Evolutionary conservation across 208 protist species (phyloP), one percentile per base, ranked within the genome.

Genomic region (Crithidia sp.): DNA sequence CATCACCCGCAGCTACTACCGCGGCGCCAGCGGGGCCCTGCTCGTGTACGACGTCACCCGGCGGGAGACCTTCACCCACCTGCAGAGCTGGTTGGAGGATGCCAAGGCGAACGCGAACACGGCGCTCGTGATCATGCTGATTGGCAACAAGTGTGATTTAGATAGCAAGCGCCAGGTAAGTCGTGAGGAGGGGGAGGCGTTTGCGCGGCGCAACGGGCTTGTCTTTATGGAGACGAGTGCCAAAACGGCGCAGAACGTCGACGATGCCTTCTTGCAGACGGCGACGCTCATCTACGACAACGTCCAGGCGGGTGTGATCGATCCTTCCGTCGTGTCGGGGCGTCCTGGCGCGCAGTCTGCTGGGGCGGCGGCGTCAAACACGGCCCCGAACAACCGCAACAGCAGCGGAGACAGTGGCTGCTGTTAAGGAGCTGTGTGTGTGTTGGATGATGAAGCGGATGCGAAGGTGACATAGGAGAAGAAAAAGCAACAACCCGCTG

Each of bases 131-230:
- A 99, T 99, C 71, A 99, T 99, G 94, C 89, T 99, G 3, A 98
- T 99, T 67, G 99, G 99, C 50, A 99, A 99, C 91, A 99, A 99
- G 80, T 96, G 94, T 68, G 99, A 99, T 74, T 76, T 99, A 3
- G 95, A 98, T 39, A 82, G 64, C 44, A 93, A 89, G 82, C 88
- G 98, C 7, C 93, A 97, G 55, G 97, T 99, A 40, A 89, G 84
- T 7, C 76, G 75, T 0, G 98, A 99, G 74, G 99, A 99, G 75
- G 99, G 98, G 17, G 87, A 98, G 79, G 70, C 74, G 14, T 99
- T 99, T 84, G 99, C 99, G 7, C 81, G 83, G 7, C 88, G 98
- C 66, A 87, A 99, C 66, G 94, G 93, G 44, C 84, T 99, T 0
- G 65, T 99, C 5, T 99, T 99, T 76, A 93, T 99, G 68, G 99